Evolutionary conservation across 2,329 filamentous ascomycete species (phyloP).

Genomic region (Cucurbitaria berberidis): DNA sequence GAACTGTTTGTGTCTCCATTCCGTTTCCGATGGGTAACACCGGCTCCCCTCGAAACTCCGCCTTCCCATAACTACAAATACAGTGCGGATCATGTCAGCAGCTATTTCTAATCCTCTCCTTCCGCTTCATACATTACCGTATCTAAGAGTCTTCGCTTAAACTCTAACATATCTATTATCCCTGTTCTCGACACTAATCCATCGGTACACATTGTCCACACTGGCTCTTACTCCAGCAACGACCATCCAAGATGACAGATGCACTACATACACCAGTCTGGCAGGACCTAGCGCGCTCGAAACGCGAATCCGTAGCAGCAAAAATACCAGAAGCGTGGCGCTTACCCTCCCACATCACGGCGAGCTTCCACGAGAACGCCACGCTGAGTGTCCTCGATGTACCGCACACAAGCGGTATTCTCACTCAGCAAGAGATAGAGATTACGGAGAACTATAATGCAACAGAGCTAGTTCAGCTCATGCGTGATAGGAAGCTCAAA

Average conservation of each 20-base stretch:
- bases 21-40: no score
- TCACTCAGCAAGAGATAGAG: slow-evolving; percentile 39
- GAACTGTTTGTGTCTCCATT: no score
- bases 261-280: slow-evolving; percentile 32
- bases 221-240: background rate
- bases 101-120: no score
- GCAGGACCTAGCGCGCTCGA: slow-evolving; percentile 37
- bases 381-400: slow-evolving; percentile 38
- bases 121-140: no score
- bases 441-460: slow-evolving; percentile 48
- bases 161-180: no score
- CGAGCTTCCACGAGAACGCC: slow-evolving; percentile 25
- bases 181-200: no score
- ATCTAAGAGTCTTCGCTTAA: no score
- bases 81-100: no score
- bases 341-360: slow-evolving; percentile 28
- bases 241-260: slow-evolving; percentile 10
- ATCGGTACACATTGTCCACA: no score
- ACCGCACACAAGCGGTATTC: slow-evolving; percentile 37
- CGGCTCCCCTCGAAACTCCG: no score
- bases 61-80: no score
- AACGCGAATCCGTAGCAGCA: slow-evolving; percentile 30
- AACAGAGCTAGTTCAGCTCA: slow-evolving; percentile 34
- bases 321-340: slow-evolving; percentile 46
- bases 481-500: slow-evolving; percentile 29